Percentiles rank a stretch among this genome's conserved stretches.
Evolutionary conservation across 768 basidiomycete species (phyloP).

Genomic region (Boletales sp.): DNA sequence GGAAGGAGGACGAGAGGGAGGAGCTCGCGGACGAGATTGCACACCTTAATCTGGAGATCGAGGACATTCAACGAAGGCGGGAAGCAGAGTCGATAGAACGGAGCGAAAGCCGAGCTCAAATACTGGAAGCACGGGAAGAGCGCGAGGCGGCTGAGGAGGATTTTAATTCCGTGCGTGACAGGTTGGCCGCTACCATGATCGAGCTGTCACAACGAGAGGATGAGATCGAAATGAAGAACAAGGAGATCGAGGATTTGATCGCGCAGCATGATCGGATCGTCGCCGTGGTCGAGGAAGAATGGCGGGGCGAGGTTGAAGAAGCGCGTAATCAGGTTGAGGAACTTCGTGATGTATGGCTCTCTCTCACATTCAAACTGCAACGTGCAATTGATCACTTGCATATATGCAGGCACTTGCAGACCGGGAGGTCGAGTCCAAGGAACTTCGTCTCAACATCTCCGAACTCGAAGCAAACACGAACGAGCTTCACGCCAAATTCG

Average conservation of each 20-base stretch:
- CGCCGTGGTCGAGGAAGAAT: slow-evolving; percentile 74
- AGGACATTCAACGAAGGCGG: slow-evolving; percentile 58
- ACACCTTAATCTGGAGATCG: slow-evolving; percentile 59
- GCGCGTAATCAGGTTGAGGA: slow-evolving; percentile 77
- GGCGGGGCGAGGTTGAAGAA: slow-evolving; percentile 86
- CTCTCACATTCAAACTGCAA: not conserved
- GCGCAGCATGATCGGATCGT: slow-evolving; percentile 71
- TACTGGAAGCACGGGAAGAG: slow-evolving; percentile 69
- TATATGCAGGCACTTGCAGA: slow-evolving; percentile 62
- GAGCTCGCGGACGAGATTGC: slow-evolving; percentile 67
- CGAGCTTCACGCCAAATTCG: slow-evolving; percentile 71
- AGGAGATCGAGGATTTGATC: slow-evolving; percentile 77
- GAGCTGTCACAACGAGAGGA: slow-evolving; percentile 86
- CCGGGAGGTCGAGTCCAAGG: slow-evolving; percentile 74
- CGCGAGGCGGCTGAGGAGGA: slow-evolving; percentile 79
- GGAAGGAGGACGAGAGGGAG: slow-evolving; percentile 68
- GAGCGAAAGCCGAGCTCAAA: slow-evolving; percentile 67
- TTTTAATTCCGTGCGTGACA: slow-evolving; percentile 69
- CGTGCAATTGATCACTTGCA: not conserved
- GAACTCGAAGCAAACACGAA: slow-evolving; percentile 72
- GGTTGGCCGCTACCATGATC: slow-evolving; percentile 74
- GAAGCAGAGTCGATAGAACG: slow-evolving; percentile 66
- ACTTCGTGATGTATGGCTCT: slow-evolving; percentile 57
- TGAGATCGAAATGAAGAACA: slow-evolving; percentile 74
- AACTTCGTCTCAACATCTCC: slow-evolving; percentile 66